Percentiles rank a stretch among this genome's conserved stretches.
phyloP scores from a whole-genome alignment of 2,329 filamentous ascomycete species.

The Aspergillus piperis region DNA sequence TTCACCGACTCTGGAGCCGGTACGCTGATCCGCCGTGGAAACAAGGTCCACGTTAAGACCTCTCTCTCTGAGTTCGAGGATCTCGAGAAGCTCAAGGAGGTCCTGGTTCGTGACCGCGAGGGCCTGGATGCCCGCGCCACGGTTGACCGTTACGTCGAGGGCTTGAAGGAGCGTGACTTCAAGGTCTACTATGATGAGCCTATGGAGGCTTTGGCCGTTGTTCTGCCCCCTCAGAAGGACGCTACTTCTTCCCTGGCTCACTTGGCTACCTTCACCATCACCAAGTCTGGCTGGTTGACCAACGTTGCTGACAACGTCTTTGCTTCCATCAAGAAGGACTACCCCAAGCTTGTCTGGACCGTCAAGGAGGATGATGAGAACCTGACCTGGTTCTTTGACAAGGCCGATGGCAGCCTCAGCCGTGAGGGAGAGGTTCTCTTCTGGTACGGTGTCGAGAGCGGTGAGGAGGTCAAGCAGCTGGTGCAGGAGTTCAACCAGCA shows the following conservation, averaged over 20 bases:
- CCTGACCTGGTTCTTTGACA: conserved; percentile 96
- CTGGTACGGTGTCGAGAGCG: conserved; percentile 87
- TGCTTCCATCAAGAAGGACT: conserved; percentile 88
- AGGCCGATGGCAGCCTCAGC: conserved; percentile 88
- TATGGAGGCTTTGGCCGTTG: conserved; percentile 89
- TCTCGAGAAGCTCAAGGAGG: conserved; percentile 73
- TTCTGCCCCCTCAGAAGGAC: conserved; percentile 70
- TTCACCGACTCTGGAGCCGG: conserved; percentile 96
- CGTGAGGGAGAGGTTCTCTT: conserved; percentile 87
- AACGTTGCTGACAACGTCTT: conserved; percentile 97
- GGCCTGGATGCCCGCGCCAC: conserved; percentile 79
- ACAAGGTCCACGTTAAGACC: conserved; percentile 77
- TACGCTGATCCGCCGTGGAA: conserved; percentile 86
- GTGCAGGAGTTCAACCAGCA: conserved; percentile 83
- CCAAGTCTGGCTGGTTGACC: conserved; percentile 89
- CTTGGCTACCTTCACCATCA: conserved; percentile 87
- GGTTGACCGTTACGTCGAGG: conserved; percentile 83
- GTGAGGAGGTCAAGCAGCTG: conserved; percentile 76
- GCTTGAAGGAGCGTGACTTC: conserved; percentile 75
- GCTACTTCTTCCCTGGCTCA: conserved; percentile 66
- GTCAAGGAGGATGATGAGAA: conserved; percentile 96
- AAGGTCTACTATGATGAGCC: conserved; percentile 92
- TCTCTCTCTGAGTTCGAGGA: conserved; percentile 75
- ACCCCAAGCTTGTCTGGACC: conserved; percentile 91
- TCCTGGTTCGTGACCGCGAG: conserved; percentile 78